phyloP scores from a whole-genome alignment of 495 filamentous ascomycete species.

The Emericellopsis terricola region DNA sequence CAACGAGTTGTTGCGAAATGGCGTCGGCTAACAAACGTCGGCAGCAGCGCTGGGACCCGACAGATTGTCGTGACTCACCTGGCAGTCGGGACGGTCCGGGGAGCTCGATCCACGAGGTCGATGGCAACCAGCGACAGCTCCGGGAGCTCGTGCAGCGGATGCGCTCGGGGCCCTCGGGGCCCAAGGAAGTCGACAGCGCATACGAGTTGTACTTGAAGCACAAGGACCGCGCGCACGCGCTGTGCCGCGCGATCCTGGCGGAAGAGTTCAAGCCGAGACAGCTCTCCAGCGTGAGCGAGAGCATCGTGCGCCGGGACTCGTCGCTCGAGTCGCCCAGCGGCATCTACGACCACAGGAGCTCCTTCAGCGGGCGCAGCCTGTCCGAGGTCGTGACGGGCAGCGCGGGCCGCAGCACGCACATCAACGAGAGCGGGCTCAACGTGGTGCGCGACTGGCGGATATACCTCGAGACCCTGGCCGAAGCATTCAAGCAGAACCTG shows the following conservation, averaged over 20 bases:
- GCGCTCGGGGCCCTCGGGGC: slow-evolving; percentile 7
- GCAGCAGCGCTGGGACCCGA: background rate
- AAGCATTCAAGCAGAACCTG: slow-evolving; percentile 9
- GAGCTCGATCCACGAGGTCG: slow-evolving; percentile 3
- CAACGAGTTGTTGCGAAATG: too few species aligned
- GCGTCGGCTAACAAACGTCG: too few species aligned
- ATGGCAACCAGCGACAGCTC: slow-evolving; percentile 10
- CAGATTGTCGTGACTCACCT: background rate
- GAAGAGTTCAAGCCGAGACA: slow-evolving; percentile 1
- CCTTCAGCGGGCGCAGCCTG: slow-evolving; percentile 1
- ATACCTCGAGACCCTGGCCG: slow-evolving; percentile 11
- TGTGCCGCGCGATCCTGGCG: slow-evolving; percentile 8
- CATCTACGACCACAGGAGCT: slow-evolving; percentile 2
- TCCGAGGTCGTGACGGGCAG: background rate
- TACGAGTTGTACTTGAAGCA: slow-evolving; percentile 14
- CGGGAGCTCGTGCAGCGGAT: slow-evolving; percentile 9
- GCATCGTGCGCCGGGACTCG: background rate
- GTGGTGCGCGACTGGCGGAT: slow-evolving; percentile 15
- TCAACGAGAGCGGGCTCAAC: slow-evolving; percentile 5
- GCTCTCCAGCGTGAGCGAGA: background rate
- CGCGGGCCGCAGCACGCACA: background rate
- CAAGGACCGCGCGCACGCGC: slow-evolving; percentile 9
- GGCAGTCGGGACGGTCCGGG: background rate
- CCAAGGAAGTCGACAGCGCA: slow-evolving; percentile 12
- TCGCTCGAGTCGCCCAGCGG: background rate